Evolutionary conservation across 345 rosid genomes (phyloP).

Genomic region (Gossypium sturtianum): DNA sequence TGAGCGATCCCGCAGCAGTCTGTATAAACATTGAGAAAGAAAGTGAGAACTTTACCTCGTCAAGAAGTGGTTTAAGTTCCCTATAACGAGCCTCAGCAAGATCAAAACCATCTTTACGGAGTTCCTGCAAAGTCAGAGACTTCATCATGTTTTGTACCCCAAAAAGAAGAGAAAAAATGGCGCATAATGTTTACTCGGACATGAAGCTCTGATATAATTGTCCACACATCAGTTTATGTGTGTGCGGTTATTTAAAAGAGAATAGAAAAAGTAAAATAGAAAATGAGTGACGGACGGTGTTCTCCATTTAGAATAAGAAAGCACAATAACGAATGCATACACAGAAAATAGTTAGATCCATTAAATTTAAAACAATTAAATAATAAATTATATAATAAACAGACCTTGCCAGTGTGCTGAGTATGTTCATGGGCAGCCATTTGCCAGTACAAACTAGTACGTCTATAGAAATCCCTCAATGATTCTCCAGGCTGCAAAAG

Average conservation of each 20-base stretch:
- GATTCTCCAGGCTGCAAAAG: constrained; percentile 82
- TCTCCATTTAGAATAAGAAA: neutral
- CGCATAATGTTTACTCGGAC: neutral
- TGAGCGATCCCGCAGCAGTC: neutral
- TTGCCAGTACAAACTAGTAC: constrained; percentile 94
- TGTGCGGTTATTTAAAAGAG: neutral
- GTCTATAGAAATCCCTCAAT: constrained; percentile 84
- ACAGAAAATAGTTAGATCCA: neutral
- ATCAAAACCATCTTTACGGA: constrained; percentile 92
- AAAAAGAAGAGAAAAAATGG: neutral
- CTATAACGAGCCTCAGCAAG: constrained; percentile 78
- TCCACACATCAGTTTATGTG: neutral
- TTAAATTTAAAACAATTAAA: neutral
- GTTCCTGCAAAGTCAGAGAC: constrained; percentile 52
- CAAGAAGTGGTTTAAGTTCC: constrained; percentile 90
- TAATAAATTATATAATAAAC: constrained; percentile 8
- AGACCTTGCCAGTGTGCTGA: constrained; percentile 96
- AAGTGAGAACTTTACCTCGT: constrained; percentile 51
- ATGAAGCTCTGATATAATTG: neutral
- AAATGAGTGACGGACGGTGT: neutral
- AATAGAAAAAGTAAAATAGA: neutral
- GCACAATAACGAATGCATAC: neutral
- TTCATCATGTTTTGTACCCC: constrained; percentile 11
- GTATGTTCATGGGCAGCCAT: constrained; percentile 99
- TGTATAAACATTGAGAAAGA: neutral